Base-by-base conservation (phyloP, 2,329 filamentous ascomycete genomes). In the Emmonsiellopsis sp. region DNA sequence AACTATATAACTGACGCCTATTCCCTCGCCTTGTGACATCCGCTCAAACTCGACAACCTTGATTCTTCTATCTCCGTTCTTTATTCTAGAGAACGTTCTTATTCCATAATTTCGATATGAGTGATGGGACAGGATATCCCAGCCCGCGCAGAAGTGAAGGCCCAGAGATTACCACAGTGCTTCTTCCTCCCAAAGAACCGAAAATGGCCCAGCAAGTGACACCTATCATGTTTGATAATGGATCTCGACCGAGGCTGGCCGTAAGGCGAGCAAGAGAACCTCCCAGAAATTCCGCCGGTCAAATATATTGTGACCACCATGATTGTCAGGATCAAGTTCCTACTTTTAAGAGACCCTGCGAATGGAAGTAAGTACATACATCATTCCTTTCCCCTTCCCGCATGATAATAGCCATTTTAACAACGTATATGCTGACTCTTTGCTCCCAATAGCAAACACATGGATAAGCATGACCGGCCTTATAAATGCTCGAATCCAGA, bases 381-480 rank as follows among this genome's bases (percentile, higher is more conserved):
- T 54, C 2, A 33, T 48, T 11, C 21, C 36, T 5, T 27, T 33
- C 34, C 17, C n/a, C 31, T 54, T 27, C 21, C 21, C 21, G 21
- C 21, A 5, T 27, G 5, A 1, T 27, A 5, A 27, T 27, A 27
- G 27, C 48, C 14, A 44, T 31, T 52, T 33, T 32, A 27, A 31
- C n/a, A 44, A 31, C 13, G 40, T 44, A 31, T 36, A 4, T 46
- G 53, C 50, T 45, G 17, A 51, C 17, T 37, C 33, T 42, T 37
- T 5, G 3, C 56, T 45, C 53, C 55, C 37, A 51, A 56, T 59
- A 95, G 89, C 67, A 96, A 97, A 74, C 92, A 97, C 68, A 96
- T 96, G 91, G 92, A 97, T 73, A 95, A 95, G 68, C 92, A 97
- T 68, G 90, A 95, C 61, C 81, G 92, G 10, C 92, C 92, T 1